Base-by-base conservation (phyloP, 495 filamentous ascomycete species). In the Podospora pseudocomata region DNA sequence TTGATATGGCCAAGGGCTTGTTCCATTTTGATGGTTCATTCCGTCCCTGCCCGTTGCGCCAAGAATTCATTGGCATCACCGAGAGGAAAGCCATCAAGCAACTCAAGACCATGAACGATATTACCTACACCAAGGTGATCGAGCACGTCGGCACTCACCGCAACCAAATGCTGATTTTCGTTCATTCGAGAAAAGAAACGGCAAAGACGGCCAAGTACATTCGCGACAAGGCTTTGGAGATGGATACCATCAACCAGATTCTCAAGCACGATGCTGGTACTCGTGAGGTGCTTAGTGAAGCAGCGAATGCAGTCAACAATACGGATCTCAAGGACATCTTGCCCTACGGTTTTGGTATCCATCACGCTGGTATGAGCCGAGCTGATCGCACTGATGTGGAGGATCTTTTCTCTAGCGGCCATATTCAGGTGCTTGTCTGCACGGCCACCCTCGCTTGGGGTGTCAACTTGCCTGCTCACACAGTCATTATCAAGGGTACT, bases 11-110 rank as follows among this genome's bases (percentile, higher is more conserved):
- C 19, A 94, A 91, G 70, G 95, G 92, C 18, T 81, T 97, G 49
- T 97, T 97, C 84, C 92, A 97, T 77, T 99, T 99, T 70, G 96
- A 99, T 80, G 92, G 91, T 19, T 93, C 94, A 11, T 99, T 87
- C 80, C 85, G 95, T 60, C 95, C 95, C 63, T 98, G 96, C 75
- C 95, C 95, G 2, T 76, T 99, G 67, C 91, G 89, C 71, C 95
- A 99, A 74, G 95, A 99, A 78, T 99, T 97, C 79, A 94, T 99
- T 75, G 95, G 96, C 63, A 90, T 99, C 39, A 97, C 93, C 0
- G 95, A 99, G 68, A 96, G 94, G 80, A 99, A 99, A 73, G 91
- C 95, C 19, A 99, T 98, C 82, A 99, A 97, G 80, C 95, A 99
- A 80, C 83, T 99, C 61, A 97, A 97, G 85, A 96, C 91, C 0